These are phyloP conservation scores for Microthlaspi erraticum DNA, from an alignment of 345 rosid species.

Conservation along the genomic window DNA sequence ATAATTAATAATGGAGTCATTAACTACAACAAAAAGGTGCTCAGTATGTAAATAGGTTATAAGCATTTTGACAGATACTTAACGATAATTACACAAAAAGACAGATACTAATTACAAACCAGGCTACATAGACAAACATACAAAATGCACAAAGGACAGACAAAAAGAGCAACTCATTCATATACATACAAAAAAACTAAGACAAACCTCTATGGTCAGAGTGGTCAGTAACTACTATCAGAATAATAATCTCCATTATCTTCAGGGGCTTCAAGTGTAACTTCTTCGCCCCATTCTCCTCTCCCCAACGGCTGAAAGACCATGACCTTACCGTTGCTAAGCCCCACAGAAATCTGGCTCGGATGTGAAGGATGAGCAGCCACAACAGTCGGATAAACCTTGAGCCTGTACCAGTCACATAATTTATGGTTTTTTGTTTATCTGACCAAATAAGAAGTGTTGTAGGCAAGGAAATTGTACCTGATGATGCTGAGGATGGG, in stretches of 20 bases:
- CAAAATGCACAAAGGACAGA: slow-evolving; percentile 2
- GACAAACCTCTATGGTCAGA: slow-evolving; percentile 2
- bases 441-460: background rate
- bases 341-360: slow-evolving; percentile 67
- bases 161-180: slow-evolving; percentile 12
- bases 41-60: background rate
- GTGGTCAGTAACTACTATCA: slow-evolving; percentile 11
- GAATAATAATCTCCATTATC: slow-evolving; percentile 10
- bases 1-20: slow-evolving; percentile 1
- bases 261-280: slow-evolving; percentile 24
- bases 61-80: background rate
- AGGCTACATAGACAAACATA: background rate
- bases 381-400: slow-evolving; percentile 55
- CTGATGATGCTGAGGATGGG: slow-evolving; percentile 18
- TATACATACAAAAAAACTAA: background rate
- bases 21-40: background rate
- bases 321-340: slow-evolving; percentile 66
- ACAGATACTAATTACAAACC: background rate
- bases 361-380: slow-evolving; percentile 69
- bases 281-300: slow-evolving; percentile 53
- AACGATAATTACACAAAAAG: background rate
- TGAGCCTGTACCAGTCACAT: slow-evolving; percentile 24
- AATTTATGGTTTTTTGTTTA: background rate
- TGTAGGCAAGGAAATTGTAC: slow-evolving; percentile 28
- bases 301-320: slow-evolving; percentile 65